Evolutionary conservation across 2,329 filamentous ascomycete genomes (phyloP).

Genomic region (Sphaerostilbella broomeana): DNA sequence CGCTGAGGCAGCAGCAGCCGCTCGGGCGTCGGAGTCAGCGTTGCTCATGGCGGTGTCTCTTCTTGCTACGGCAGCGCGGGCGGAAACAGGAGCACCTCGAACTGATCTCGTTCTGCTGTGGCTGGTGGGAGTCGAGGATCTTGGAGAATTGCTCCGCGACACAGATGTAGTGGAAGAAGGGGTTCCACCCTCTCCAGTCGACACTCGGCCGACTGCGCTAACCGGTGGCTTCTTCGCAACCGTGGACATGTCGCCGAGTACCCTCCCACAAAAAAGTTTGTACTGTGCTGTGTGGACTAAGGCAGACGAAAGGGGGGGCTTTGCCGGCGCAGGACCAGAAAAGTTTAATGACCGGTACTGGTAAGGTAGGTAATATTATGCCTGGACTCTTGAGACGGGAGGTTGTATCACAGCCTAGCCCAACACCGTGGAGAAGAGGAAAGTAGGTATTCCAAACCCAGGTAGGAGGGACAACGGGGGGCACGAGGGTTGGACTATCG

Average conservation of each 20-base stretch:
- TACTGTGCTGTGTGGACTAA: conserved; percentile 6
- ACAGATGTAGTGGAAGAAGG: conserved; percentile 30
- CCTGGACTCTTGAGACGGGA: conserved; percentile 4
- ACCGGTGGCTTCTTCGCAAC: conserved; percentile 48
- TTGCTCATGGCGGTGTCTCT: conserved; percentile 43
- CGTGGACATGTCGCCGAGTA: conserved; percentile 38
- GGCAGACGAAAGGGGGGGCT: conserved; percentile 6
- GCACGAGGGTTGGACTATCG: conserved; percentile 9
- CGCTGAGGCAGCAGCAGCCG: conserved; percentile 69
- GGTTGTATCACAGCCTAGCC: conserved; percentile 3
- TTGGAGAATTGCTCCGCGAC: conserved; percentile 29
- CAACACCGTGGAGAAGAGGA: conserved; percentile 8
- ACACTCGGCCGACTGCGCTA: conserved; percentile 40
- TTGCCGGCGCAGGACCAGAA: conserved; percentile 6
- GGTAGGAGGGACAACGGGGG: conserved; percentile 13
- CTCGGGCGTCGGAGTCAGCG: conserved; percentile 65
- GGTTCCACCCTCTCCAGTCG: conserved; percentile 33
- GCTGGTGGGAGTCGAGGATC: conserved; percentile 38
- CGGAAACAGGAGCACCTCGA: conserved; percentile 63
- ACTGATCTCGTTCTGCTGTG: conserved; percentile 57
- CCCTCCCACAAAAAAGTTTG: conserved; percentile 8
- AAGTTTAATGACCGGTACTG: conserved; percentile 4
- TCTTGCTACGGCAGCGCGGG: conserved; percentile 62
- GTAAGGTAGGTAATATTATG: no score
- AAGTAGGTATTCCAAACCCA: conserved; percentile 5